These are phyloP conservation scores for Lagerstroemia speciosa DNA, from an alignment of 345 rosid genomes.

Conservation along the genomic window DNA sequence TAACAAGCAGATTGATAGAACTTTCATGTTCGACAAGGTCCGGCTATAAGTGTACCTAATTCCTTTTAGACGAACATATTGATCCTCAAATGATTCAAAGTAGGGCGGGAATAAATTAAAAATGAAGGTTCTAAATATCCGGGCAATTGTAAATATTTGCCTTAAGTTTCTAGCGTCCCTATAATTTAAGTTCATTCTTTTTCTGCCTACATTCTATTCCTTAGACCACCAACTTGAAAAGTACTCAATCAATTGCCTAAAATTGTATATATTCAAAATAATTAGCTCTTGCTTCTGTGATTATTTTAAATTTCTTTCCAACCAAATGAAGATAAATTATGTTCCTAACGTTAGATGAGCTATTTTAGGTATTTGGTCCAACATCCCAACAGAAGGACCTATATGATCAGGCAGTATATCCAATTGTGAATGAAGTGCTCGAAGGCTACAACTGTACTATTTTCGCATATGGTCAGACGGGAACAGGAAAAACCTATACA, in stretches of 20 bases:
- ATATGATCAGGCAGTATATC: constrained; percentile 71
- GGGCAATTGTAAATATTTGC: background rate
- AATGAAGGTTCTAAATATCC: background rate
- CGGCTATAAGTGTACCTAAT: background rate
- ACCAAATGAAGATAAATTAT: background rate
- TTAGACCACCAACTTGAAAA: background rate
- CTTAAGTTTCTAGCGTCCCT: background rate
- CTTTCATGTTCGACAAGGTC: constrained; percentile 92
- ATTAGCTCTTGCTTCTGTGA: background rate
- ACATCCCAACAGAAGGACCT: constrained; percentile 79
- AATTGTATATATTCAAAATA: background rate
- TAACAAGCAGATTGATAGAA: constrained; percentile 90
- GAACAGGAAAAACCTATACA: constrained; percentile 96
- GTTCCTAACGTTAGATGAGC: constrained; percentile 6
- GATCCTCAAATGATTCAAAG: background rate
- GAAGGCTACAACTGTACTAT: constrained; percentile 98
- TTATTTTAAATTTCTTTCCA: background rate
- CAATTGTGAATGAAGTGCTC: constrained; percentile 89
- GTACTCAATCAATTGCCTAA: background rate
- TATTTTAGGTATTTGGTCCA: constrained; percentile 80
- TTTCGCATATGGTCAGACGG: constrained; percentile 98
- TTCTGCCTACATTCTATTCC: background rate
- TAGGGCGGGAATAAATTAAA: background rate
- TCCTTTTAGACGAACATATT: background rate
- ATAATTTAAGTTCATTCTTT: background rate